A percentile compares a stretch with the other conserved stretches of the same genome.
phyloP scores from a whole-genome alignment of 176 grass and related monocot species.

The Stipa capillata region DNA sequence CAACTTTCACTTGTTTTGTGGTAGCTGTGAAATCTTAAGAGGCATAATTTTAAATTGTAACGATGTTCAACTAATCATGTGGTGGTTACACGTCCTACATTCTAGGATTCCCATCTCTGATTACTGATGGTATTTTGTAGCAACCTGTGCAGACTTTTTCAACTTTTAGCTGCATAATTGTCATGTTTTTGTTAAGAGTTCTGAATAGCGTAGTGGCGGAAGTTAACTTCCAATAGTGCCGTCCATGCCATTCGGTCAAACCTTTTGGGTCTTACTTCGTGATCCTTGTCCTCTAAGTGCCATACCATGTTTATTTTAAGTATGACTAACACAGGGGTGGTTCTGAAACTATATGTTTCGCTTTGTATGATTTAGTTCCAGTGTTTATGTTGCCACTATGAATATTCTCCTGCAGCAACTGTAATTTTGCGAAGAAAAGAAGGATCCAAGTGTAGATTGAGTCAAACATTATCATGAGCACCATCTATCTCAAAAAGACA shows the following conservation, averaged over 20 bases:
- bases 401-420: background rate
- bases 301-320: background rate
- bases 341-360: background rate
- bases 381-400: background rate
- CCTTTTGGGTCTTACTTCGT: background rate
- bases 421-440: background rate
- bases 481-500: background rate
- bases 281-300: background rate
- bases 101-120: background rate
- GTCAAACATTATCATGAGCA: background rate
- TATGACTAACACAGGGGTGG: background rate
- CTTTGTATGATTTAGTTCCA: background rate
- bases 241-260: background rate
- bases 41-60: background rate
- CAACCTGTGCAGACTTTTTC: background rate
- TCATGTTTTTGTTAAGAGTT: background rate
- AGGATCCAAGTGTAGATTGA: background rate
- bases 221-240: background rate
- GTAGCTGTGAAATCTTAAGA: background rate
- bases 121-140: background rate
- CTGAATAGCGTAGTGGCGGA: background rate
- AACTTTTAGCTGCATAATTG: background rate
- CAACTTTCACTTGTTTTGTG: background rate
- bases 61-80: background rate
- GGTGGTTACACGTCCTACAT: background rate